Evolutionary conservation across 2,329 filamentous ascomycete genomes (phyloP).

Genomic region (Monosporascus cannonballus): DNA sequence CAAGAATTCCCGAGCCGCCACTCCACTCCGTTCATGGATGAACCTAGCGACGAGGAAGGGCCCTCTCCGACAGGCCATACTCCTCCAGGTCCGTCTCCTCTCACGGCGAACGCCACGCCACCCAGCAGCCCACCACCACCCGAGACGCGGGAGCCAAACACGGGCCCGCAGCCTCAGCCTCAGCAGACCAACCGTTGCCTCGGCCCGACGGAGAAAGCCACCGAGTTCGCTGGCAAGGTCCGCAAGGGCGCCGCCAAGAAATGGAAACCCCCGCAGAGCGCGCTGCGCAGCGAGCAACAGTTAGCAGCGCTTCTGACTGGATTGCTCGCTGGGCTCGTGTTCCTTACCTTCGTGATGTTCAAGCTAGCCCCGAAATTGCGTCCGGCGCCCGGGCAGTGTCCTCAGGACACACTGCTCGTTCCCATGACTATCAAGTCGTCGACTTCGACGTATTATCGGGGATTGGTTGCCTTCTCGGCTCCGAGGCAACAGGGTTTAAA

Average conservation of each 20-base stretch:
- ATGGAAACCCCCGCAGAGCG: too few species aligned
- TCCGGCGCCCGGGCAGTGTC: not conserved
- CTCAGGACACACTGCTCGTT: conserved; percentile 1
- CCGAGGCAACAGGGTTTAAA: not conserved
- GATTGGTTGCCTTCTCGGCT: conserved; percentile 1
- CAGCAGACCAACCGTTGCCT: too few species aligned
- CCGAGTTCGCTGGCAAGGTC: too few species aligned
- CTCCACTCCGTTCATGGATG: not conserved
- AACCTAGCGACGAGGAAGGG: not conserved
- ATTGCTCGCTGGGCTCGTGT: not conserved
- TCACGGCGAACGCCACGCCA: not conserved
- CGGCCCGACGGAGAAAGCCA: too few species aligned
- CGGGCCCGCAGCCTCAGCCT: too few species aligned
- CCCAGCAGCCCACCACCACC: not conserved
- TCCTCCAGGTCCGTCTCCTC: not conserved
- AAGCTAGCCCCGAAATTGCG: too few species aligned
- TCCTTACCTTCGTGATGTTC: not conserved
- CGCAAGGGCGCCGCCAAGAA: too few species aligned
- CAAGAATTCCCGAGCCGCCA: not conserved
- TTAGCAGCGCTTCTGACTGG: too few species aligned
- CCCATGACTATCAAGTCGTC: not conserved
- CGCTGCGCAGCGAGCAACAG: too few species aligned
- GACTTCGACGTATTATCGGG: conserved; percentile 1
- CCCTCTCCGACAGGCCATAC: not conserved
- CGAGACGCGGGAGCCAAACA: too few species aligned